phyloP scores from a whole-genome alignment of 1,139 yeast genomes.

The Waltiozyma sp. region DNA sequence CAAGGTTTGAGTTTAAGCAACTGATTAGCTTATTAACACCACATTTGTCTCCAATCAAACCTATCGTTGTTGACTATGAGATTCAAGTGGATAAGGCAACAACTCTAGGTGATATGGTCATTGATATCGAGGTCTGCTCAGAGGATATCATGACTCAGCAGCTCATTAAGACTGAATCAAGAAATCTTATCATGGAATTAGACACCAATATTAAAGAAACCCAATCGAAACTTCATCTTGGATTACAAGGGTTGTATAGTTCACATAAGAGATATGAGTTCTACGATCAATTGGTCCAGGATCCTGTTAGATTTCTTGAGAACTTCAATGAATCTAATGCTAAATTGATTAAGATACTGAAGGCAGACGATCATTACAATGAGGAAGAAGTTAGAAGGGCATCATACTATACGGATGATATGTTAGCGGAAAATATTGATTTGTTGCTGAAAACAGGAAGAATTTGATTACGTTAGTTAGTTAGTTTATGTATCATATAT shows the following conservation, averaged over 20 bases:
- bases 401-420: constrained; percentile 57
- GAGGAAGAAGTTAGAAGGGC: constrained; percentile 85
- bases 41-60: constrained; percentile 61
- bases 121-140: constrained; percentile 53
- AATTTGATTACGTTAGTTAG: constrained; percentile 5
- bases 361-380: constrained; percentile 82
- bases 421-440: constrained; percentile 67
- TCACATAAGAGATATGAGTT: constrained; percentile 59
- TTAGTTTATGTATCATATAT: too few relatives aligned
- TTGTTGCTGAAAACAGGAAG: constrained; percentile 43
- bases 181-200: constrained; percentile 25
- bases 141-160: constrained; percentile 45
- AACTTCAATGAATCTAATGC: constrained; percentile 68
- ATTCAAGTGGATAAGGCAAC: constrained; percentile 66
- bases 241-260: constrained; percentile 55
- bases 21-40: constrained; percentile 60
- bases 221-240: constrained; percentile 50
- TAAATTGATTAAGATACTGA: constrained; percentile 55
- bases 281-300: constrained; percentile 58
- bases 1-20: constrained; percentile 55
- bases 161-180: constrained; percentile 27
- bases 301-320: constrained; percentile 68
- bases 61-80: constrained; percentile 65
- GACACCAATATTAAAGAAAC: constrained; percentile 45
- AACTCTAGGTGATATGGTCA: constrained; percentile 69